Evolutionary conservation across 176 grass and related monocot species (phyloP).

Genomic region (Oryza rufipogon): DNA sequence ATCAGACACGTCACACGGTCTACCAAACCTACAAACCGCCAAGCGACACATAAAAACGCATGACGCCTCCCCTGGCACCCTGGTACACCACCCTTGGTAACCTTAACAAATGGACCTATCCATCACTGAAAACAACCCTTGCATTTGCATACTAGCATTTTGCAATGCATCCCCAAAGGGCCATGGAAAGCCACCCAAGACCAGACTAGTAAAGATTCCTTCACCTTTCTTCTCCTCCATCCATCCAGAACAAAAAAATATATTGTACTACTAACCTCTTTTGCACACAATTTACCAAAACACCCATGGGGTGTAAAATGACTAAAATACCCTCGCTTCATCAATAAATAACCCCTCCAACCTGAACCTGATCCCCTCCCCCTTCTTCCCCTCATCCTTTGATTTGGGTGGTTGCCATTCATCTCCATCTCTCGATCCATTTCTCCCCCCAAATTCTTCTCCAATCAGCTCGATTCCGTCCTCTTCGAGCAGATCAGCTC

Average conservation of each 20-base stretch:
- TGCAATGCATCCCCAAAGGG: neutral
- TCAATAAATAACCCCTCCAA: slow-evolving; percentile 53
- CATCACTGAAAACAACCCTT: slow-evolving; percentile 24
- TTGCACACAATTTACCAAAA: slow-evolving; percentile 40
- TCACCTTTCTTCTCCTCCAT: slow-evolving; percentile 4
- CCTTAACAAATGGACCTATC: neutral
- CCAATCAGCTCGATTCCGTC: neutral
- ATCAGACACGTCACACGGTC: neutral
- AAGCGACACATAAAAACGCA: neutral
- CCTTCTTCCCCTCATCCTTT: slow-evolving; percentile 13
- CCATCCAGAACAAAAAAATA: neutral
- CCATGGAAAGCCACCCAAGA: slow-evolving; percentile 42
- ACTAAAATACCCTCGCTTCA: slow-evolving; percentile 7
- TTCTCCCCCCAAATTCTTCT: neutral
- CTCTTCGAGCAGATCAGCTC: neutral
- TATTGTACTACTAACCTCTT: neutral
- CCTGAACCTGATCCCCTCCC: slow-evolving; percentile 36
- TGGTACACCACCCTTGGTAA: neutral
- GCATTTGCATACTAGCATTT: too few relatives aligned
- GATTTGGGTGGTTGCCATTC: slow-evolving; percentile 26
- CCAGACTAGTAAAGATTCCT: slow-evolving; percentile 42
- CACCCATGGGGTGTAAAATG: neutral
- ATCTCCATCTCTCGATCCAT: slow-evolving; percentile 31
- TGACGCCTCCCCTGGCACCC: rapidly evolving
- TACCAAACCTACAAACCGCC: neutral